A percentile compares a stretch with the other conserved stretches of the same genome.
phyloP scores from a whole-genome alignment of 495 filamentous ascomycete genomes.

The Talaromyces nanjingensis region DNA sequence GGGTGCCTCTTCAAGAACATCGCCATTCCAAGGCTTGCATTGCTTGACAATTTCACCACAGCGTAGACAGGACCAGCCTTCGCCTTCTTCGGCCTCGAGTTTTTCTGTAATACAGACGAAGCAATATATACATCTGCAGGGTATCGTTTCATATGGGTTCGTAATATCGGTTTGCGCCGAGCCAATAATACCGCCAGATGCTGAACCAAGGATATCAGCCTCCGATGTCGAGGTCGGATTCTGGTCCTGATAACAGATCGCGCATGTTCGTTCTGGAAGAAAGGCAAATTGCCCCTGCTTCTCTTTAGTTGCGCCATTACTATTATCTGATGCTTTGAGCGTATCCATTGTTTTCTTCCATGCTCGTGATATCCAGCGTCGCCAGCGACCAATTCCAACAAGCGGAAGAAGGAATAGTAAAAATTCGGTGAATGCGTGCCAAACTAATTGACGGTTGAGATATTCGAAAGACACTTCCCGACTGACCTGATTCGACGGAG shows the following conservation, averaged over 20 bases:
- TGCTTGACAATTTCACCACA: constrained; percentile 82
- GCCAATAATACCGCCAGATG: constrained; percentile 67
- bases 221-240: constrained; percentile 64
- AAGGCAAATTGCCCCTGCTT: constrained; percentile 71
- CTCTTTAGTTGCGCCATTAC: constrained; percentile 29
- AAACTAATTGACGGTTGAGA: constrained; percentile 93
- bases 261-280: constrained; percentile 89
- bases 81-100: constrained; percentile 87
- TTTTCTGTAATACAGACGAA: constrained; percentile 93
- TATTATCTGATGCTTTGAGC: constrained; percentile 42
- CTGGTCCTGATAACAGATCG: constrained; percentile 94
- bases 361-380: constrained; percentile 74
- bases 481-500: constrained; percentile 71
- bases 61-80: constrained; percentile 91
- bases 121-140: constrained; percentile 91
- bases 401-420: constrained; percentile 90
- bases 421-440: constrained; percentile 99
- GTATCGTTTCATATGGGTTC: constrained; percentile 88
- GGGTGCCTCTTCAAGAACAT: constrained; percentile 57
- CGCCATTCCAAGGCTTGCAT: constrained; percentile 89
- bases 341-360: constrained; percentile 70
- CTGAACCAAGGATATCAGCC: constrained; percentile 55
- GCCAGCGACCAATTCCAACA: constrained; percentile 89
- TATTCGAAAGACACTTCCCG: constrained; percentile 96
- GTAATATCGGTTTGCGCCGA: constrained; percentile 92